Percentiles rank a stretch among this genome's conserved stretches.
Evolutionary conservation across 108 stramenopile species (phyloP).

Genomic region (Nannochloropsis gaditana): DNA sequence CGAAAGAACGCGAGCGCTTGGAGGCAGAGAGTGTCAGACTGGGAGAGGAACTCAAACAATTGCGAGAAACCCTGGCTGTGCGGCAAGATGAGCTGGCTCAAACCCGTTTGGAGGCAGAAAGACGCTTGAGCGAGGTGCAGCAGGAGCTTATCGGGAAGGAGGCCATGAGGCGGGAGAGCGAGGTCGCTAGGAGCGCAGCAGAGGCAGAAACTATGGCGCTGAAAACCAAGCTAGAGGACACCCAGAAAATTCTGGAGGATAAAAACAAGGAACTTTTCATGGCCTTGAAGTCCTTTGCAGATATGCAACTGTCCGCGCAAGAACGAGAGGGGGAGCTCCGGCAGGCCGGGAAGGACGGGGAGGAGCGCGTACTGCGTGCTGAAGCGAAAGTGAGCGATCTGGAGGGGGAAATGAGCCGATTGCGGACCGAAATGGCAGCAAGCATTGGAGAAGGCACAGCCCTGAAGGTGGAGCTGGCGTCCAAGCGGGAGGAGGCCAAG

Average conservation of each 20-base stretch:
- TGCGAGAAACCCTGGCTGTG: constrained; percentile 2
- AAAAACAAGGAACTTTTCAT: constrained; percentile 38
- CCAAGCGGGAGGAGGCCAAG: constrained; percentile 36
- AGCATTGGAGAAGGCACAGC: constrained; percentile 28
- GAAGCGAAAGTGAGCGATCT: constrained; percentile 37
- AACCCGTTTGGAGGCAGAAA: not conserved
- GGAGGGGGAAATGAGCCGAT: constrained; percentile 15
- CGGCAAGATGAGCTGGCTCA: not conserved
- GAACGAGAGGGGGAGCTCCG: constrained; percentile 32
- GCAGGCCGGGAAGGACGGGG: constrained; percentile 18
- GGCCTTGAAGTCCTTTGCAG: constrained; percentile 37
- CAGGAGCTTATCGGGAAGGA: constrained; percentile 26
- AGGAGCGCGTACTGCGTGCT: constrained; percentile 25
- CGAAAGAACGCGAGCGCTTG: not conserved
- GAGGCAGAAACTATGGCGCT: constrained; percentile 31
- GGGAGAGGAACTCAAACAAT: not conserved
- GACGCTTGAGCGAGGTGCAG: constrained; percentile 23
- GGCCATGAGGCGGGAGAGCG: constrained; percentile 19
- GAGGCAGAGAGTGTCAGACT: not conserved
- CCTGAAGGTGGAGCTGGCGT: constrained; percentile 33
- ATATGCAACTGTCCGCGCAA: constrained; percentile 28
- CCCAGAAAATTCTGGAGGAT: constrained; percentile 29
- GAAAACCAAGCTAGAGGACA: constrained; percentile 15
- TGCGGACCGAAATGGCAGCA: constrained; percentile 26
- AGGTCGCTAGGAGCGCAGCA: constrained; percentile 25